Conservation (phyloP, 225 moss, liverwort and hornwort genomes). For the Bryum argenteum region DNA sequence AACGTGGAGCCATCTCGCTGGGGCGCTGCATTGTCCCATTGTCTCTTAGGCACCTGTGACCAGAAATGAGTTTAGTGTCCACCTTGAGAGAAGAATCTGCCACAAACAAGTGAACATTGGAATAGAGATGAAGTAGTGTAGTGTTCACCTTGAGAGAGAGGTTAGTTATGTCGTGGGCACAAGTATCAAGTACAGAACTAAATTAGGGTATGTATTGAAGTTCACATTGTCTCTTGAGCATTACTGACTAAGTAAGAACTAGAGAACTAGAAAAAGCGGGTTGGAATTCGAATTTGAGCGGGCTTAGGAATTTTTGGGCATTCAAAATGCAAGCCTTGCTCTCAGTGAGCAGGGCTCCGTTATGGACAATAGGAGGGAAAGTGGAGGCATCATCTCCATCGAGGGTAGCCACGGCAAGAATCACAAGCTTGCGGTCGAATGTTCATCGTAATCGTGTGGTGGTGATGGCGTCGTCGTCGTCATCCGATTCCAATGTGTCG, state of each 20-base stretch:
- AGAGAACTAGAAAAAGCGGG: too few relatives aligned
- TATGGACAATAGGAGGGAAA: background rate
- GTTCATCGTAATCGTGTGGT: constrained; percentile 16
- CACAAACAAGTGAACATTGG: too few relatives aligned
- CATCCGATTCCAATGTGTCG: constrained; percentile 33
- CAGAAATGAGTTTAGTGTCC: too few relatives aligned
- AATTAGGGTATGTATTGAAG: too few relatives aligned
- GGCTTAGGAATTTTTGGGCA: background rate
- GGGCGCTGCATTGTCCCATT: background rate
- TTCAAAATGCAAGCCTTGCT: constrained; percentile 51
- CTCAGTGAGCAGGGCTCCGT: constrained; percentile 45
- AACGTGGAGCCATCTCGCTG: background rate
- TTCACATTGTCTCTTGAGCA: too few relatives aligned
- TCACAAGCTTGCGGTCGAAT: constrained; percentile 10
- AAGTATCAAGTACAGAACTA: too few relatives aligned
- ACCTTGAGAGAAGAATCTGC: too few relatives aligned
- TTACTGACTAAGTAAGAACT: too few relatives aligned
- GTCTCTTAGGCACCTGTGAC: too few relatives aligned
- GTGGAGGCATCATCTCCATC: background rate
- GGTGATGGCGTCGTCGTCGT: constrained; percentile 25
- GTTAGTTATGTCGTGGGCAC: too few relatives aligned
- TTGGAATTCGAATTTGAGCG: background rate
- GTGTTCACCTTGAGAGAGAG: too few relatives aligned
- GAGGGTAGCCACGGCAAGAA: constrained; percentile 10
- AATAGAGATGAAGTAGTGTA: too few relatives aligned